Conservation (phyloP, 2,329 filamentous ascomycete genomes). For the Acrodontium crateriforme region DNA sequence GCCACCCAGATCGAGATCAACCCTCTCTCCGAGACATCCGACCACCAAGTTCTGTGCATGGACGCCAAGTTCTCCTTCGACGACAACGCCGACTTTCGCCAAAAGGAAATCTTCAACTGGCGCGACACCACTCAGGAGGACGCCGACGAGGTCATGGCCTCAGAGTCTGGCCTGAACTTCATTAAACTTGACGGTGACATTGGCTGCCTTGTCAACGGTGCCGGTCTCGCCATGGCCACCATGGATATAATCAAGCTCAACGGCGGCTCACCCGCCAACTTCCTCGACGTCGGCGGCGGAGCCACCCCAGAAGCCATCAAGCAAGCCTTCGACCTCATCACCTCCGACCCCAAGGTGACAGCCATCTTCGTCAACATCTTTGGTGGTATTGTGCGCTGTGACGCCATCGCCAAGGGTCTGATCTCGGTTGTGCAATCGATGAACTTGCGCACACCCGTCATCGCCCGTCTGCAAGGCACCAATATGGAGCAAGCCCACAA, state of each 20-base stretch:
- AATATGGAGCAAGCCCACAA: constrained; percentile 94
- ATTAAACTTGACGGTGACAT: constrained; percentile 99
- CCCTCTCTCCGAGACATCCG: constrained; percentile 92
- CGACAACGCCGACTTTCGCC: constrained; percentile 96
- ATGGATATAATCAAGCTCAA: constrained; percentile 99
- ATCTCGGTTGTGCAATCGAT: constrained; percentile 90
- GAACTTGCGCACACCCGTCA: constrained; percentile 92
- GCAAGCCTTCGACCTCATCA: constrained; percentile 97
- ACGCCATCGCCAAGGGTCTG: constrained; percentile 90
- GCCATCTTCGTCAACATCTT: constrained; percentile 99
- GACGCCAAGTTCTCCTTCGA: constrained; percentile 98
- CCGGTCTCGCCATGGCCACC: constrained; percentile 97
- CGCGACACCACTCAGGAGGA: constrained; percentile 94
- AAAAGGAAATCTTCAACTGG: constrained; percentile 91
- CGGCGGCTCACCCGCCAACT: constrained; percentile 90
- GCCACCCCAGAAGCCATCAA: constrained; percentile 93
- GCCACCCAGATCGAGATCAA: constrained; percentile 99
- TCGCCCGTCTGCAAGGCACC: constrained; percentile 92
- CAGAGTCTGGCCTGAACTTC: constrained; percentile 90
- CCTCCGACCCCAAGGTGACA: constrained; percentile 92
- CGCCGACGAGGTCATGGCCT: constrained; percentile 91
- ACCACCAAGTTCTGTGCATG: constrained; percentile 98
- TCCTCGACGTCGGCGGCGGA: constrained; percentile 95
- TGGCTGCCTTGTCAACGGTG: constrained; percentile 96
- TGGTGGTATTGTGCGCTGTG: constrained; percentile 93